These are phyloP conservation scores for Penicillium capsulatum DNA, from an alignment of 2,329 filamentous ascomycete species.

Conservation along the genomic window DNA sequence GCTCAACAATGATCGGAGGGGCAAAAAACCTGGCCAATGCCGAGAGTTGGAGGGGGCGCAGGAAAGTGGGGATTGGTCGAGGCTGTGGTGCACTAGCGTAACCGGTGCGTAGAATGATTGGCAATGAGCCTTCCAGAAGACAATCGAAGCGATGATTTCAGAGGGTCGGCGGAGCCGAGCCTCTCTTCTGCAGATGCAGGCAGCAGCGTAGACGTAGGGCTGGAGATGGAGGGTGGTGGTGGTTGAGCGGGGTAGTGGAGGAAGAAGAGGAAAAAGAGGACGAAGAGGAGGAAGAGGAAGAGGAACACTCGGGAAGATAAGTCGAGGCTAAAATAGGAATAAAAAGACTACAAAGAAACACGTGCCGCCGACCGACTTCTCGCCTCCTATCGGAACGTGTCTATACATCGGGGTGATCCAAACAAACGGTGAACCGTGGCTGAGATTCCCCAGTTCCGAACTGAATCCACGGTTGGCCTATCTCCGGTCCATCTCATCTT, in stretches of 20 bases:
- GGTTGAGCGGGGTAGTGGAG: too few relatives aligned
- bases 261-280: background rate
- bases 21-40: conserved; percentile 4
- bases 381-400: too few relatives aligned
- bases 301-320: background rate
- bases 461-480: too few relatives aligned
- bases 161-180: background rate
- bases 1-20: conserved; percentile 1
- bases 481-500: too few relatives aligned
- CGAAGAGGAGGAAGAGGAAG: background rate
- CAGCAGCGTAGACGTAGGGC: too few relatives aligned
- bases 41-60: conserved; percentile 21
- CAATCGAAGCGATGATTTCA: conserved; percentile 10
- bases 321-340: too few relatives aligned
- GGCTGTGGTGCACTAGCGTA: conserved; percentile 18
- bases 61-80: conserved; percentile 16
- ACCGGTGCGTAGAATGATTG: conserved; percentile 21
- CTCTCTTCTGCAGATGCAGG: too few relatives aligned
- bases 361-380: too few relatives aligned
- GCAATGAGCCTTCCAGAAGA: conserved; percentile 12
- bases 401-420: too few relatives aligned
- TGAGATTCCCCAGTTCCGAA: background rate
- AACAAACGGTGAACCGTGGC: background rate
- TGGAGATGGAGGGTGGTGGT: too few relatives aligned
- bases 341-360: too few relatives aligned